A percentile compares a stretch with the other conserved stretches of the same genome.
Evolutionary conservation across 2,329 filamentous ascomycete genomes (phyloP).

Genomic region (Hypomyces rosellus): DNA sequence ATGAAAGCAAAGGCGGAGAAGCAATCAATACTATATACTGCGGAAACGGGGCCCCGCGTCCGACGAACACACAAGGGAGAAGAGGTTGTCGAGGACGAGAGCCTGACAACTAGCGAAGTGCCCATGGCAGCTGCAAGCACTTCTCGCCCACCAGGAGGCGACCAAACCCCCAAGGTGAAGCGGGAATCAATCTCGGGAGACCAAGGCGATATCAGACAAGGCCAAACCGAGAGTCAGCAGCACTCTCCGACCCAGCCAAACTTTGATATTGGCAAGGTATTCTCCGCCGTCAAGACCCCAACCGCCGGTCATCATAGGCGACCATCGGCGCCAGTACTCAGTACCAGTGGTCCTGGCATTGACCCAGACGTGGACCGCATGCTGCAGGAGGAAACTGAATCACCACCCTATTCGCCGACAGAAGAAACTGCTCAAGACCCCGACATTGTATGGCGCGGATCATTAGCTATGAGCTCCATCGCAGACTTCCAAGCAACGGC

Average conservation of each 20-base stretch:
- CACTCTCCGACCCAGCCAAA: constrained; percentile 50
- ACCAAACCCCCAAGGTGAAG: constrained; percentile 25
- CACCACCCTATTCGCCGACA: constrained; percentile 75
- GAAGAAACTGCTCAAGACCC: constrained; percentile 59
- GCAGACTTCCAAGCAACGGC: constrained; percentile 72
- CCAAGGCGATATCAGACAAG: constrained; percentile 24
- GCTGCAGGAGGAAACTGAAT: constrained; percentile 73
- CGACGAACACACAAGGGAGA: constrained; percentile 93
- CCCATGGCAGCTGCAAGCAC: constrained; percentile 23
- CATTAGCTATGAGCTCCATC: constrained; percentile 68
- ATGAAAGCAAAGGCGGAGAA: constrained; percentile 75
- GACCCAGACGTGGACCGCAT: constrained; percentile 89
- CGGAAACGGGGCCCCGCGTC: constrained; percentile 65
- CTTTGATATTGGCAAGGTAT: constrained; percentile 83
- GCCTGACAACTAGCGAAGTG: constrained; percentile 32
- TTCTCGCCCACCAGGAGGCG: constrained; percentile 11
- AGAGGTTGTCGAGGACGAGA: constrained; percentile 76
- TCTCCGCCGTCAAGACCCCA: constrained; percentile 75
- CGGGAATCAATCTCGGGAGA: constrained; percentile 28
- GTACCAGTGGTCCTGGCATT: constrained; percentile 54
- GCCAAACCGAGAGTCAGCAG: constrained; percentile 36
- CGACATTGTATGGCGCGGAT: constrained; percentile 71
- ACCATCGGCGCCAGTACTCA: constrained; percentile 40
- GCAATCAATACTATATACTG: constrained; percentile 75
- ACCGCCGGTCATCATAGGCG: constrained; percentile 41